Evolutionary conservation across 495 filamentous ascomycete genomes (phyloP).

Genomic region (Endocarpon pusillum): DNA sequence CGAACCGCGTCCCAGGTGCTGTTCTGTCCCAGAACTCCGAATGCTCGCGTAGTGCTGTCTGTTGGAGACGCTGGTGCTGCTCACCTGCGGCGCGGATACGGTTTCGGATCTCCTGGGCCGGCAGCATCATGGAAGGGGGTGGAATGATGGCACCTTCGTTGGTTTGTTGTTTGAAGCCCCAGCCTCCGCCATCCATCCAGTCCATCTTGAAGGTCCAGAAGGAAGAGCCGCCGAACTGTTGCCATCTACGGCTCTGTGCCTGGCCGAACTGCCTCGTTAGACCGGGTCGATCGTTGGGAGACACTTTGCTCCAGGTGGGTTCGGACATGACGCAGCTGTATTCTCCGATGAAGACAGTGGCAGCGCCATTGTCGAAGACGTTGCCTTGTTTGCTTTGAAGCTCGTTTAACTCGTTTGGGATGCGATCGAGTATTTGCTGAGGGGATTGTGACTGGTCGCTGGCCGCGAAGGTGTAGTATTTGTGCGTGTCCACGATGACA

Average conservation of each 20-base stretch:
- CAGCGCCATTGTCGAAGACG: conserved; percentile 26
- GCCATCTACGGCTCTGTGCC: conserved; percentile 25
- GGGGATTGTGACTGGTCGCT: conserved; percentile 25
- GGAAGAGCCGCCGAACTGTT: conserved; percentile 25
- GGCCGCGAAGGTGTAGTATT: conserved; percentile 35
- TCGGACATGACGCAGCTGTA: conserved; percentile 34
- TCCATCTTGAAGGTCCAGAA: conserved; percentile 41
- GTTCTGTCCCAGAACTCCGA: conserved; percentile 26
- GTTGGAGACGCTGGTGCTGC: conserved; percentile 14
- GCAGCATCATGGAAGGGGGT: conserved; percentile 18
- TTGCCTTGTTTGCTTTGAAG: conserved; percentile 18
- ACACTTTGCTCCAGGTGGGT: conserved; percentile 23
- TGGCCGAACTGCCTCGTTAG: conserved; percentile 28
- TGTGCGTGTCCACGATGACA: conserved; percentile 36
- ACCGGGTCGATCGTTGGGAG: conserved; percentile 11
- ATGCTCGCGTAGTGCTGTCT: conserved; percentile 17
- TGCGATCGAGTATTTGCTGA: conserved; percentile 26
- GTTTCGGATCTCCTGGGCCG: conserved; percentile 14
- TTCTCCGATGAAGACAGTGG: conserved; percentile 33
- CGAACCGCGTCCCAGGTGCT: conserved; percentile 21
- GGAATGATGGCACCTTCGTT: conserved; percentile 21
- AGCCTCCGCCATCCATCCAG: conserved; percentile 36
- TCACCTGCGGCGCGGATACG: conserved; percentile 15
- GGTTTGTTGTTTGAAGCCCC: conserved; percentile 32
- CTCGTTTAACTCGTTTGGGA: conserved; percentile 7